A percentile compares a stretch with the other conserved stretches of the same genome.
Evolutionary conservation across 2,329 filamentous ascomycete genomes (phyloP).

Genomic region (Aureobasidium sp.): DNA sequence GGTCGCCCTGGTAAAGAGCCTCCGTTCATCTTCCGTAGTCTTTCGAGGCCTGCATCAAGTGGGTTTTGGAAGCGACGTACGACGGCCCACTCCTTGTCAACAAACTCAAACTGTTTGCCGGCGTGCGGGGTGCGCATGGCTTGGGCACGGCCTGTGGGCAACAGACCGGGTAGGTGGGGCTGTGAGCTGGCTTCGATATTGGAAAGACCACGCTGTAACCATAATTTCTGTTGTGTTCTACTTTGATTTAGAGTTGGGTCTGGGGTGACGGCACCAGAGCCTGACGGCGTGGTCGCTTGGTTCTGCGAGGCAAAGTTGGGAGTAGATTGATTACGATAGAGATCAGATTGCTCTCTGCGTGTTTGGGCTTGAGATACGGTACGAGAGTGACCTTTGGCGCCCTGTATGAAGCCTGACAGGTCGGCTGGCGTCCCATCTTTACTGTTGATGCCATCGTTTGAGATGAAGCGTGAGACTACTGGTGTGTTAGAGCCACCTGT

Average conservation of each 20-base stretch:
- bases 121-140: constrained; percentile 47
- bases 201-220: constrained; percentile 66
- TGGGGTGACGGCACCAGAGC: constrained; percentile 16
- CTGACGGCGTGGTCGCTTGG: constrained; percentile 26
- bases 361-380: constrained; percentile 12
- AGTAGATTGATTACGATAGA: constrained; percentile 17
- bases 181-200: constrained; percentile 54
- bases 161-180: constrained; percentile 38
- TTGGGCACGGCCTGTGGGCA: constrained; percentile 31
- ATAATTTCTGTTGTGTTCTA: constrained; percentile 67
- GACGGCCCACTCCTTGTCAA: constrained; percentile 66
- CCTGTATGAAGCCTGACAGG: constrained; percentile 17
- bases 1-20: constrained; percentile 20
- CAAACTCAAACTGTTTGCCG: constrained; percentile 54
- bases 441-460: constrained; percentile 25
- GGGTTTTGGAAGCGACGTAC: constrained; percentile 67
- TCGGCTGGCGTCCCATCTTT: constrained; percentile 32
- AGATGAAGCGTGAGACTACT: constrained; percentile 40
- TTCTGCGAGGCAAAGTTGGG: constrained; percentile 16
- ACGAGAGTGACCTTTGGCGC: constrained; percentile 11
- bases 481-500: constrained; percentile 24
- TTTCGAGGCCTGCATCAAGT: constrained; percentile 54
- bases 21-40: constrained; percentile 32
- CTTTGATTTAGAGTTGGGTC: constrained; percentile 37
- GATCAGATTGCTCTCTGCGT: constrained; percentile 9